These are phyloP conservation scores for Termitomyces sp. DNA, from an alignment of 768 basidiomycete species.

Conservation along the genomic window DNA sequence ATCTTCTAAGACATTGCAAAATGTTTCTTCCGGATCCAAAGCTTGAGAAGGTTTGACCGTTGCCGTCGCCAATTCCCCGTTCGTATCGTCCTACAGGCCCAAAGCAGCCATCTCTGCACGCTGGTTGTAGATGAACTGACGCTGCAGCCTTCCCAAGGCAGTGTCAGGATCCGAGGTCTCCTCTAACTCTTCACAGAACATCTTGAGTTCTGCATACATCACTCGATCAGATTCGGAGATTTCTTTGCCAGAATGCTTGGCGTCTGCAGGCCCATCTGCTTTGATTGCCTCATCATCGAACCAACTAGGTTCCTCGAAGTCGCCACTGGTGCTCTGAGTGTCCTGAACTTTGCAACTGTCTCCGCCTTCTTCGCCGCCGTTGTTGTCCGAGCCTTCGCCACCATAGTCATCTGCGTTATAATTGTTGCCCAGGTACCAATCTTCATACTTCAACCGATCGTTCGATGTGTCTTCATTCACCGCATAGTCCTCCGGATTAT, in stretches of 20 bases:
- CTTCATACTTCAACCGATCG: not conserved
- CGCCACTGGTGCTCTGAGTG: not conserved
- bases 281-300: not conserved
- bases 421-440: not conserved
- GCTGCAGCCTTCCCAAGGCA: not conserved
- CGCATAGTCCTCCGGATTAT: not conserved
- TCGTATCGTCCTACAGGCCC: not conserved
- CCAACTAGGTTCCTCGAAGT: not conserved
- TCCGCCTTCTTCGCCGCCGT: not conserved
- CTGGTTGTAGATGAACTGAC: not conserved
- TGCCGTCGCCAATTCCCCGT: not conserved
- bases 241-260: not conserved
- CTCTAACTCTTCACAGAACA: not conserved
- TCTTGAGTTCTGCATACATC: not conserved
- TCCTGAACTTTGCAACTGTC: not conserved
- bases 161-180: conserved; percentile 1
- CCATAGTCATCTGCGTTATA: not conserved
- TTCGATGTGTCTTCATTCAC: not conserved
- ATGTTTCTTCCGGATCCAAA: no score
- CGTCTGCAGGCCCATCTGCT: not conserved
- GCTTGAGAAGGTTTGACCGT: not conserved
- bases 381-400: not conserved
- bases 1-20: no score
- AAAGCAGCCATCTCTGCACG: not conserved
- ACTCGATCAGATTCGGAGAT: not conserved